Conservation (phyloP, 2,329 filamentous ascomycete genomes). For the Cercospora berteroae region DNA sequence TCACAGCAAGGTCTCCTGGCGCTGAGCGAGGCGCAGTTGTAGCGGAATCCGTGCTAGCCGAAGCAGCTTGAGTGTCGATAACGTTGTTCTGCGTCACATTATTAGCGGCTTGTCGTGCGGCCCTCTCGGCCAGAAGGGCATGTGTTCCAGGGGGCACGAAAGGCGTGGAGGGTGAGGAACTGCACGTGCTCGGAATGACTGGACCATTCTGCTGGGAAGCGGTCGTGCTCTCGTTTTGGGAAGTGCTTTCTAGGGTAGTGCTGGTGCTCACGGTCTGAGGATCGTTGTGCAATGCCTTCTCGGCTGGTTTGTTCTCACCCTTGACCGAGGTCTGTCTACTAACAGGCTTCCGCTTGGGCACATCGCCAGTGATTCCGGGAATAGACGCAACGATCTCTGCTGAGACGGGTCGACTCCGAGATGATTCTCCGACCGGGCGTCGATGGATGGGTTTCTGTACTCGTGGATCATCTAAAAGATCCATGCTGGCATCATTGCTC, state of each 20-base stretch:
- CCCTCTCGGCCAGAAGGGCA: slow-evolving; percentile 25
- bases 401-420: not conserved
- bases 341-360: slow-evolving; percentile 20
- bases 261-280: not conserved
- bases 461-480: slow-evolving; percentile 8
- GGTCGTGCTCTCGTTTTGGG: not conserved
- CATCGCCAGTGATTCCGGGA: not conserved
- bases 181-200: not conserved
- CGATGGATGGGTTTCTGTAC: not conserved
- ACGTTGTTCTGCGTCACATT: slow-evolving; percentile 18
- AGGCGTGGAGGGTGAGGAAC: slow-evolving; percentile 5
- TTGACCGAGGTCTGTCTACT: slow-evolving; percentile 18
- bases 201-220: slow-evolving; percentile 10
- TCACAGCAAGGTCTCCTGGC: slow-evolving; percentile 13
- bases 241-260: not conserved
- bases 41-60: not conserved
- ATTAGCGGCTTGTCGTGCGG: slow-evolving; percentile 25
- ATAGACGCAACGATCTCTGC: not conserved
- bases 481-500: slow-evolving; percentile 25
- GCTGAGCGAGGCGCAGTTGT: not conserved
- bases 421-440: slow-evolving; percentile 2
- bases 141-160: slow-evolving; percentile 16
- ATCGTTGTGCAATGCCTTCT: not conserved
- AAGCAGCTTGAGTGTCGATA: slow-evolving; percentile 11
- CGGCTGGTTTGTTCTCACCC: slow-evolving; percentile 16